Base-by-base conservation (phyloP, 2,329 filamentous ascomycete genomes). In the Fusarium zealandicum region DNA sequence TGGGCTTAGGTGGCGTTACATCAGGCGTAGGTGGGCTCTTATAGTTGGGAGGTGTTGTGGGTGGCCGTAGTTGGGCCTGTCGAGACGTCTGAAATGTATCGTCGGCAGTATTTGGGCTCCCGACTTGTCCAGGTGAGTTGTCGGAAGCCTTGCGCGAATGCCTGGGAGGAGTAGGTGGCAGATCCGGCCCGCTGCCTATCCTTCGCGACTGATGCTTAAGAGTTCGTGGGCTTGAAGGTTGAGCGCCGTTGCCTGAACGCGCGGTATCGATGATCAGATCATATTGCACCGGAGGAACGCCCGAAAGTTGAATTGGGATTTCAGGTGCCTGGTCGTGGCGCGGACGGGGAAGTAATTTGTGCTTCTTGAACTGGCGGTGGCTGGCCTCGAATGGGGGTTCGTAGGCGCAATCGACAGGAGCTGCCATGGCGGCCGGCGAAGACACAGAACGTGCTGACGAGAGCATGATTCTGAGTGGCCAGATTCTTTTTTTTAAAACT, bases 11-110 rank as follows among this genome's bases (percentile, higher is more conserved):
- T 45, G 89, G 90, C 13, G 89, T 92, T 38, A 89, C 82, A 72
- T 92, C 89, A 28, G 89, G 90, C 3, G 89, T 92, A 27, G 88
- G 89, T 13, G 87, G 87, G 64, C 85, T 90, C 66, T 82, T 81
- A 60, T 87, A 84, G 60, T 85, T 83, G 22, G 85, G 81, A 42
- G 87, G 86, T 5, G 87, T 90, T 48, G 78, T 76, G n/a, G 81
- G 81, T 9, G 77, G 67, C 48, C 72, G 75, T 41, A 69, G 67
- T 46, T 73, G 70, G 36, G 72, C 70, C 57, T 73, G 72, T 46
- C 76, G 71, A 42, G 72, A 68, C 61, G 75, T 78, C 49, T 70
- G 72, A 50, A 73, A 66, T 28, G 72, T 70, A 53, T 69, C 75
- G 46, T 74, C 74, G 32, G 72, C 69, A 36, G 70, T 70, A 12